Evolutionary conservation across 1,284 basidiomycete species (phyloP).

Genomic region (Cryptococcus sp.): DNA sequence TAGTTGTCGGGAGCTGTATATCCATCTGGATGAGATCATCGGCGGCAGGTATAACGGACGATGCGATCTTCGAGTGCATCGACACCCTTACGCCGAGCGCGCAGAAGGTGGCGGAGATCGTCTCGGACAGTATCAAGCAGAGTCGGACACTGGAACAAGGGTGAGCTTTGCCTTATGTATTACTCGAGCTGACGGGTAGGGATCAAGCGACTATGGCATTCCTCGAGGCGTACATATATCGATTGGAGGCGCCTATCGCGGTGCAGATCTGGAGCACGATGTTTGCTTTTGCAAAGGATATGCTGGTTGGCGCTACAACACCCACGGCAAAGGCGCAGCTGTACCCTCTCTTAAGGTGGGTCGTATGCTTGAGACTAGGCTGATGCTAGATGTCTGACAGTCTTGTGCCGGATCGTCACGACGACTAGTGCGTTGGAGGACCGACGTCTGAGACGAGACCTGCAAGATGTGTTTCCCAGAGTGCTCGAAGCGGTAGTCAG

Average conservation of each 20-base stretch:
- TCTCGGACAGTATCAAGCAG: conserved; percentile 61
- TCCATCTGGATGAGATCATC: conserved; percentile 28
- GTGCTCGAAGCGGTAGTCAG: conserved; percentile 74
- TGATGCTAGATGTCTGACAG: conserved; percentile 62
- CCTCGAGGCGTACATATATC: conserved; percentile 77
- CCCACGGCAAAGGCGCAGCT: conserved; percentile 60
- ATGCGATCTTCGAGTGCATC: conserved; percentile 70
- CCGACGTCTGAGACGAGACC: conserved; percentile 75
- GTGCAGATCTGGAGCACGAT: conserved; percentile 85
- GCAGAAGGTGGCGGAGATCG: conserved; percentile 80
- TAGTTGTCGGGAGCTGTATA: conserved; percentile 61
- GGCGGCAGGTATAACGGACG: conserved; percentile 21
- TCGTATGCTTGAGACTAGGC: background rate
- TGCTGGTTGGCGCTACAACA: conserved; percentile 56
- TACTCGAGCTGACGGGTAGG: conserved; percentile 54
- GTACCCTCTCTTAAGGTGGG: conserved; percentile 63
- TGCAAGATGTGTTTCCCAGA: conserved; percentile 80
- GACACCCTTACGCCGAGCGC: conserved; percentile 78
- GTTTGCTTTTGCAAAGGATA: conserved; percentile 72
- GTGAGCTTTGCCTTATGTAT: conserved; percentile 32
- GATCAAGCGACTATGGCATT: conserved; percentile 51
- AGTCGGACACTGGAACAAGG: background rate
- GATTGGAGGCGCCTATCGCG: conserved; percentile 80
- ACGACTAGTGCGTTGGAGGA: conserved; percentile 88
- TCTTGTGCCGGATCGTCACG: conserved; percentile 70